phyloP scores from a whole-genome alignment of 2,329 filamentous ascomycete genomes.

The Claviceps sp. region DNA sequence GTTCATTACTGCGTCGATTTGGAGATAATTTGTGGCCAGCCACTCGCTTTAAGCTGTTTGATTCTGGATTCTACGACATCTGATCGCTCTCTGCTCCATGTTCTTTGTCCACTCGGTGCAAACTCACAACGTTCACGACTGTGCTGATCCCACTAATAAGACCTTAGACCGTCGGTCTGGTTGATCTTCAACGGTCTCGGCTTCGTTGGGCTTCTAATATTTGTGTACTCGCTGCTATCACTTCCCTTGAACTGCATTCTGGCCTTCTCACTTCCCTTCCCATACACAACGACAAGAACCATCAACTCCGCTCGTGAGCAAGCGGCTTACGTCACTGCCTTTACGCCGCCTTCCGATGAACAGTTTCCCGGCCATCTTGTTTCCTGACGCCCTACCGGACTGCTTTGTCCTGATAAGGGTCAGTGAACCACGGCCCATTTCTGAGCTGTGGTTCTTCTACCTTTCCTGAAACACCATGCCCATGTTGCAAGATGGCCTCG shows the following conservation, averaged over 20 bases:
- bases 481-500: conserved; percentile 41
- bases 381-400: not conserved
- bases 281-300: not conserved
- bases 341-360: not conserved
- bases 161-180: not conserved
- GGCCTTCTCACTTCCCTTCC: too few relatives aligned
- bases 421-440: conserved; percentile 12
- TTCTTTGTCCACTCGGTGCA: not conserved
- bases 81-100: too few relatives aligned
- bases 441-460: conserved; percentile 20
- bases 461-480: conserved; percentile 31
- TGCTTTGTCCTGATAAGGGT: conserved; percentile 6
- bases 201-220: not conserved
- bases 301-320: not conserved
- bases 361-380: not conserved
- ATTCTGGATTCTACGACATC: too few relatives aligned
- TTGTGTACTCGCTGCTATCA: not conserved
- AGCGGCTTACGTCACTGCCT: not conserved
- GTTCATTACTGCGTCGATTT: not conserved
- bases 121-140: not conserved
- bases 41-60: not conserved
- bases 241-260: not conserved
- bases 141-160: not conserved
- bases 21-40: not conserved
- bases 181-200: not conserved